Percentiles rank a stretch among this genome's conserved stretches.
Conservation (phyloP, 805 yeast species). For the Teunomyces cretensis region DNA sequence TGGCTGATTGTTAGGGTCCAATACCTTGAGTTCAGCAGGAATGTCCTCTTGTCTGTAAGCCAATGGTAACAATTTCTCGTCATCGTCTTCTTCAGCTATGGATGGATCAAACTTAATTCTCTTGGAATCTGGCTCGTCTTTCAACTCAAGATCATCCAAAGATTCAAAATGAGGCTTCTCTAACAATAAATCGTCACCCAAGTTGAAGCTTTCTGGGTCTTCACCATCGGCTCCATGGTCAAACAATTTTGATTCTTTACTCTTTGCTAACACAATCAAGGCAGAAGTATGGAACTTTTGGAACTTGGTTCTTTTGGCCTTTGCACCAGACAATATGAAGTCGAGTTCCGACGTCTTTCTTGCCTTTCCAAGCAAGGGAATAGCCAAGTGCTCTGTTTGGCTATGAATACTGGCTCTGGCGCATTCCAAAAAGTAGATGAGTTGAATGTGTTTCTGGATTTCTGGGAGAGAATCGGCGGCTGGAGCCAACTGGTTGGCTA, state of each 20-base stretch:
- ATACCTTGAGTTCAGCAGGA: slow-evolving; percentile 48
- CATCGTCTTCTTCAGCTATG: slow-evolving; percentile 18
- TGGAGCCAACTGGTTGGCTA: slow-evolving; percentile 29
- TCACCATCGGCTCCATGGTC: slow-evolving; percentile 16
- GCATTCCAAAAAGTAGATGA: slow-evolving; percentile 60
- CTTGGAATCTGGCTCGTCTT: slow-evolving; percentile 34
- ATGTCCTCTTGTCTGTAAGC: slow-evolving; percentile 62
- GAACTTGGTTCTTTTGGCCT: slow-evolving; percentile 82
- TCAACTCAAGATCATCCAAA: slow-evolving; percentile 45
- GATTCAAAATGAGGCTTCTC: slow-evolving; percentile 74
- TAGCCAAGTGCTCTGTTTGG: slow-evolving; percentile 60
- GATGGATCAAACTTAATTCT: slow-evolving; percentile 42
- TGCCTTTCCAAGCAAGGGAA: slow-evolving; percentile 55
- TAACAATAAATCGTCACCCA: slow-evolving; percentile 74
- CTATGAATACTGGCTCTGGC: slow-evolving; percentile 65
- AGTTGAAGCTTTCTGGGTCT: slow-evolving; percentile 55
- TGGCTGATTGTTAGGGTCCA: slow-evolving; percentile 87
- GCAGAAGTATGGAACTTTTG: slow-evolving; percentile 73
- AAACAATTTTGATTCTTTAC: slow-evolving; percentile 29
- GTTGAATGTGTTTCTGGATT: slow-evolving; percentile 37
- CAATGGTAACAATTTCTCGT: slow-evolving; percentile 56
- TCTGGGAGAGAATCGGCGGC: slow-evolving; percentile 29
- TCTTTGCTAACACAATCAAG: slow-evolving; percentile 72
- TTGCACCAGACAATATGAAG: slow-evolving; percentile 79
- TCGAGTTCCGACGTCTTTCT: slow-evolving; percentile 58